Conservation (phyloP, 148 eudicot species). For the Amaranthus palmeri region DNA sequence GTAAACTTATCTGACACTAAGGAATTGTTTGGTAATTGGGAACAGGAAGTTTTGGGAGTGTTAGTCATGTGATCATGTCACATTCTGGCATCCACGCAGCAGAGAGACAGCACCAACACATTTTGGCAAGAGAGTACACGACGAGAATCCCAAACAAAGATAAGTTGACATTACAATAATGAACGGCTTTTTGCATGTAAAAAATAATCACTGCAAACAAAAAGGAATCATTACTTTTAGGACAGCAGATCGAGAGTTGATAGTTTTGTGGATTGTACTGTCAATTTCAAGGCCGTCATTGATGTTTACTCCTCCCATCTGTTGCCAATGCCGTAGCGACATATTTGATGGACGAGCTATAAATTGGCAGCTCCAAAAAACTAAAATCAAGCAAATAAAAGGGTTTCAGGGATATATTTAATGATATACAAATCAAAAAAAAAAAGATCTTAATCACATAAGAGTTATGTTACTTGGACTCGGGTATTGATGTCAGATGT, state of each 20-base stretch:
- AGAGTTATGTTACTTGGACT: no score
- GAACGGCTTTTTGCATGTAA: no score
- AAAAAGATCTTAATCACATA: not conserved
- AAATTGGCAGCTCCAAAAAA: conserved; percentile 92
- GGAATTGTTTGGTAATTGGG: no score
- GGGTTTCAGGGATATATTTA: not conserved
- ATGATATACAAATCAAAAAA: not conserved
- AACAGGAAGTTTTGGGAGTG: no score
- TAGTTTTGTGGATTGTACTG: conserved; percentile 65
- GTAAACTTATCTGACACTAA: no score
- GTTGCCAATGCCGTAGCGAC: conserved; percentile 79
- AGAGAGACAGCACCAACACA: no score
- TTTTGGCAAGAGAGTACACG: no score
- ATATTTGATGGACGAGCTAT: conserved; percentile 82
- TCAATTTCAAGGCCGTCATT: conserved; percentile 68
- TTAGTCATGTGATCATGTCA: no score
- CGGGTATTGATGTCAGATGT: no score
- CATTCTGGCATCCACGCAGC: no score
- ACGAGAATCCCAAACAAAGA: no score
- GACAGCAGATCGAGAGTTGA: conserved; percentile 79
- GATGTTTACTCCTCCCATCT: conserved; percentile 83
- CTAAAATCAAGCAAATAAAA: conserved; percentile 36
- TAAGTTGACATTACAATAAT: no score
- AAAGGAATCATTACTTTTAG: conserved; percentile 52
- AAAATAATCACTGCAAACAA: not conserved